phyloP scores from a whole-genome alignment of 73 alveolate species.

The Tetrahymena elliotti region DNA sequence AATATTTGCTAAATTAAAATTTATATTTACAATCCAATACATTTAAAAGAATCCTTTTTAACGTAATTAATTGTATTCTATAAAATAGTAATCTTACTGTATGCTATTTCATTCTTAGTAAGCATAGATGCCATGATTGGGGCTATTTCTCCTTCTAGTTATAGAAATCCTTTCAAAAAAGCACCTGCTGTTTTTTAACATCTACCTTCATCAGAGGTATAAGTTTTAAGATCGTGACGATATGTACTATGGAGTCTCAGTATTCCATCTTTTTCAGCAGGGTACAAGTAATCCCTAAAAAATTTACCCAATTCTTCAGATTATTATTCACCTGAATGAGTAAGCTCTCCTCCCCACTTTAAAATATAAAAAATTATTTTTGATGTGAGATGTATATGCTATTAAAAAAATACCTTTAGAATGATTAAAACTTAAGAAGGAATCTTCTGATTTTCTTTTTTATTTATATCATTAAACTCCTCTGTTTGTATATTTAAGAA shows the following conservation, averaged over 20 bases:
- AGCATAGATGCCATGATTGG: slow-evolving; percentile 88
- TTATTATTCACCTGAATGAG: slow-evolving; percentile 90
- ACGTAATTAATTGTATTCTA: slow-evolving; percentile 11
- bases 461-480: slow-evolving; percentile 39
- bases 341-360: slow-evolving; percentile 95
- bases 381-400: slow-evolving; percentile 23
- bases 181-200: slow-evolving; percentile 95
- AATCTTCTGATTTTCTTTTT: slow-evolving; percentile 30
- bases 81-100: slow-evolving; percentile 57
- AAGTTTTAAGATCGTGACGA: slow-evolving; percentile 92
- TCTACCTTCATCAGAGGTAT: slow-evolving; percentile 93
- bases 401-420: slow-evolving; percentile 27
- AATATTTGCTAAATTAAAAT: too few relatives aligned
- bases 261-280: slow-evolving; percentile 71
- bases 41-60: neutral
- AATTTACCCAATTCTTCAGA: slow-evolving; percentile 74
- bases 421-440: neutral
- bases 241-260: slow-evolving; percentile 89
- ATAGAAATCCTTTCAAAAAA: slow-evolving; percentile 86
- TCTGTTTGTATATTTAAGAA: slow-evolving; percentile 48
- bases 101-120: slow-evolving; percentile 65
- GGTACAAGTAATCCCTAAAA: slow-evolving; percentile 77
- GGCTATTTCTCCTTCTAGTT: slow-evolving; percentile 81
- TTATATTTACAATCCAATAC: neutral
- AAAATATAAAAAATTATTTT: slow-evolving; percentile 61